These are phyloP conservation scores for Escallonia rubra DNA, from an alignment of 129 eudicot genomes.

Conservation along the genomic window DNA sequence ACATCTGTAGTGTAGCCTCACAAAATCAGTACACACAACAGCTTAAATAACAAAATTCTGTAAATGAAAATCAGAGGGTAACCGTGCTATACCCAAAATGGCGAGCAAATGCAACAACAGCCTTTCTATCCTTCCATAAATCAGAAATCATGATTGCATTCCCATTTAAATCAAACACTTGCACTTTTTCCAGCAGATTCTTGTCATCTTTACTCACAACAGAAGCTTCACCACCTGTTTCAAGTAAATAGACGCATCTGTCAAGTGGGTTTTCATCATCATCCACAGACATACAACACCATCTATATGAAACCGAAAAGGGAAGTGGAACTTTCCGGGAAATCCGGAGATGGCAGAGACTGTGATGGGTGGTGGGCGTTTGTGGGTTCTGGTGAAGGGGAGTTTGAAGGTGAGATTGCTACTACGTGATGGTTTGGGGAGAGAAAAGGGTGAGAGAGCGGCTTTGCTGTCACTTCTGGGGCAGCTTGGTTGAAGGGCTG, in stretches of 20 bases:
- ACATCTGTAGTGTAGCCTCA: constrained; percentile 49
- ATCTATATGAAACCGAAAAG: background rate
- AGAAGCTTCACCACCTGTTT: constrained; percentile 42
- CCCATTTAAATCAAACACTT: constrained; percentile 71
- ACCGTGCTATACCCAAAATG: constrained; percentile 73
- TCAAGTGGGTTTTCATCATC: background rate
- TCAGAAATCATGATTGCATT: constrained; percentile 61
- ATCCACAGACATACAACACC: background rate
- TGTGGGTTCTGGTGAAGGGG: constrained; percentile 8
- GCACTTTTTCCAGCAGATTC: constrained; percentile 48
- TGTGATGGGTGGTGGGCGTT: constrained; percentile 14
- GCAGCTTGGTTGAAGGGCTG: constrained; percentile 14
- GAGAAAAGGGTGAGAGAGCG: constrained; percentile 4
- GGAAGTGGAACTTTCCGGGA: constrained; percentile 39
- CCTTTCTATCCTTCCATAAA: constrained; percentile 94
- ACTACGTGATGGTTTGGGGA: background rate
- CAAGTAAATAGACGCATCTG: background rate
- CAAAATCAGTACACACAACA: background rate
- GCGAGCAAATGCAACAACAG: constrained; percentile 95
- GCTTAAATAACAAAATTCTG: too few species aligned
- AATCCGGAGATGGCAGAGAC: constrained; percentile 54
- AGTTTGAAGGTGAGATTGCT: constrained; percentile 16
- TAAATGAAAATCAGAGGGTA: background rate
- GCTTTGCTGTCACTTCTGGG: background rate
- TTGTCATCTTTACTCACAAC: constrained; percentile 29